Evolutionary conservation across 805 yeast genomes (phyloP).

Genomic region (Clavispora santaluciae): DNA sequence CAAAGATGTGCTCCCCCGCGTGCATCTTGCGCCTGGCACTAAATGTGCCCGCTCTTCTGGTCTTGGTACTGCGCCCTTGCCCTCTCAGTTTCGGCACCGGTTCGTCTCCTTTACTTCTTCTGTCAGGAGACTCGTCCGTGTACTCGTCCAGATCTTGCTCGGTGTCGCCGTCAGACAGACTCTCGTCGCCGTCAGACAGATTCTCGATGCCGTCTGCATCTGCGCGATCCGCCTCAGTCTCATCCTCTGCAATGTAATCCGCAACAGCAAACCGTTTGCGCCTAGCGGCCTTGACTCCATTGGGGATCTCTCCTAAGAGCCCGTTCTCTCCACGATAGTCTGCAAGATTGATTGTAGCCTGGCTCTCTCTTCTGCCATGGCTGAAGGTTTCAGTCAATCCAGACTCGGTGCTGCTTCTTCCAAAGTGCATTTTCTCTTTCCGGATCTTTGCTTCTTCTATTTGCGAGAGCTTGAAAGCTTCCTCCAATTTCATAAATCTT

Average conservation of each 20-base stretch:
- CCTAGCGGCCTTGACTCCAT: conserved; percentile 3
- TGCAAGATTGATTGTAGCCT: conserved; percentile 24
- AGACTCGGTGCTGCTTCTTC: conserved; percentile 9
- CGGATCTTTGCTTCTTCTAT: conserved; percentile 29
- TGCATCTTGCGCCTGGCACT: conserved; percentile 30
- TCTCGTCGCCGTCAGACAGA: not conserved
- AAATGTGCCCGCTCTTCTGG: conserved; percentile 35
- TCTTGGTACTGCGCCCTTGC: conserved; percentile 6
- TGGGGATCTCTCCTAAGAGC: conserved; percentile 31
- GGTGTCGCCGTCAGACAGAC: not conserved
- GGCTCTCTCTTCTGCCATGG: conserved; percentile 13
- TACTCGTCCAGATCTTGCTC: not conserved
- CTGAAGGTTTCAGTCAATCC: conserved; percentile 1
- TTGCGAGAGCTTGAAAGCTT: conserved; percentile 49
- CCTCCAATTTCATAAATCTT: conserved; percentile 53
- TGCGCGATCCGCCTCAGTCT: conserved; percentile 1
- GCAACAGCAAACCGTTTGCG: not conserved
- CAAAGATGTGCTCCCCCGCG: conserved; percentile 51
- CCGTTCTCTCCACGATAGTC: conserved; percentile 30
- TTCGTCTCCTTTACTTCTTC: not conserved
- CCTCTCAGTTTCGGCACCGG: not conserved
- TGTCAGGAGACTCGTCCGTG: not conserved
- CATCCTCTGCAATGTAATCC: conserved; percentile 8
- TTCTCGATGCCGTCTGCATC: conserved; percentile 1
- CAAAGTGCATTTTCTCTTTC: conserved; percentile 16